phyloP scores from a whole-genome alignment of 768 basidiomycete species.

The Lactarius hatsudake region DNA sequence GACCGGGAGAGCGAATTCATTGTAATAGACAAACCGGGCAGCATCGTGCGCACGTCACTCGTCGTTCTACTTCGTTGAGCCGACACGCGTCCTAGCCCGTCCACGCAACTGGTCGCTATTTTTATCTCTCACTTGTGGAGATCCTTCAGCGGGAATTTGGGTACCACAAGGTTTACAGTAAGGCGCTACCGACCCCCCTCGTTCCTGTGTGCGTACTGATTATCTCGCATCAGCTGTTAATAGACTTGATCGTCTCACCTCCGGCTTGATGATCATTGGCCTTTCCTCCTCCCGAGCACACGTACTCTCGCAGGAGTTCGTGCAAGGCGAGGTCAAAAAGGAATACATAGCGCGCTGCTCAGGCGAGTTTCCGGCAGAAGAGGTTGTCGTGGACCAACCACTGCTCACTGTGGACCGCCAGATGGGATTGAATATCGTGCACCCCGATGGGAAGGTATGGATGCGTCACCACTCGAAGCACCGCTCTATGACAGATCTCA shows the following conservation, averaged over 20 bases:
- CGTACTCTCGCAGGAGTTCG: slow-evolving; percentile 75
- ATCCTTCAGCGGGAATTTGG: slow-evolving; percentile 84
- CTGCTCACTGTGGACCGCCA: slow-evolving; percentile 91
- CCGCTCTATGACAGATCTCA: slow-evolving; percentile 6
- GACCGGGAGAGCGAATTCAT: slow-evolving; percentile 81
- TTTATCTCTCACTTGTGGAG: slow-evolving; percentile 82
- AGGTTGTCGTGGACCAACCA: slow-evolving; percentile 81
- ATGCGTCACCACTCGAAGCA: not conserved
- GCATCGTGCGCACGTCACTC: slow-evolving; percentile 67
- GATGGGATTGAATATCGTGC: slow-evolving; percentile 95
- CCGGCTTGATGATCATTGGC: slow-evolving; percentile 93
- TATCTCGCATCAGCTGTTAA: slow-evolving; percentile 72
- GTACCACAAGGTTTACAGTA: slow-evolving; percentile 79
- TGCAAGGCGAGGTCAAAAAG: slow-evolving; percentile 77
- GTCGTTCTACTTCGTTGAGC: not conserved
- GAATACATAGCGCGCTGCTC: slow-evolving; percentile 88
- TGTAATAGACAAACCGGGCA: slow-evolving; percentile 95
- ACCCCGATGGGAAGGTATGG: slow-evolving; percentile 87
- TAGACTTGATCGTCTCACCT: slow-evolving; percentile 89
- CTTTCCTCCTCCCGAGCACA: slow-evolving; percentile 67
- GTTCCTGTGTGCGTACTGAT: not conserved
- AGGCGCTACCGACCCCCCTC: slow-evolving; percentile 30
- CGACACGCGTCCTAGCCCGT: slow-evolving; percentile 59
- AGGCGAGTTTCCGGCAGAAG: slow-evolving; percentile 84
- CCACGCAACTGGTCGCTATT: slow-evolving; percentile 89